Evolutionary conservation across 768 basidiomycete genomes (phyloP), one percentile per base, ranked within the genome.

Genomic region (Steccherinum ochraceum): DNA sequence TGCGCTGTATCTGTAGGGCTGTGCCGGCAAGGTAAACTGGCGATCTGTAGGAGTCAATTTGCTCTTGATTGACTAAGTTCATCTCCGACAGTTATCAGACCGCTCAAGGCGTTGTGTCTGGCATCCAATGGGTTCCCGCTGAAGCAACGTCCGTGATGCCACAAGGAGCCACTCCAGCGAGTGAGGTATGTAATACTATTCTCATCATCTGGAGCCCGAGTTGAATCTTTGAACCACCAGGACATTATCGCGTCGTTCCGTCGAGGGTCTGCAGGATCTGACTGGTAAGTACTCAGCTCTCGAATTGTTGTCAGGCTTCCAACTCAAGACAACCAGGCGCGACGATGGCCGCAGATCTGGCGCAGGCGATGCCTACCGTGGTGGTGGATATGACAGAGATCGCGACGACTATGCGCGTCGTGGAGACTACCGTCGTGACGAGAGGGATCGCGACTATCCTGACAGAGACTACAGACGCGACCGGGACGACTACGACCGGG

Each of bases 81-180:
- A n/a, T n/a, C n/a, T n/a, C n/a, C 23, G 27, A 30, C 50, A 89
- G 88, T 60, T 90, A 90, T 68, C 80, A 83, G 58, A 89, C 86
- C 1, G 68, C 81, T 10, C 75, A 72, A 57, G 87, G 86, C 5
- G 56, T 86, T 23, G 79, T 89, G 25, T 75, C 68, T 51, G 88
- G 88, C 12, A 78, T 78, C 48, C 78, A 78, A 51, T 78, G 76
- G 67, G 78, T 88, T 23, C 85, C 86, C 18, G 80, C 77, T n/a
- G 87, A 89, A 57, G 73, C 83, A 1, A 83, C 83, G 0, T 69
- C 75, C 40, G 73, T 82, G 42, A 57, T 81, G 44, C 87, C 86
- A 39, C 46, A 67, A 11, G 84, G 81, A 3, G 81, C 82, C 23
- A 76, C 72, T 48, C 81, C 81, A 7, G 84, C 83, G 3, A 76